phyloP scores from a whole-genome alignment of 108 stramenopile species.

The Cyclotella cryptica region DNA sequence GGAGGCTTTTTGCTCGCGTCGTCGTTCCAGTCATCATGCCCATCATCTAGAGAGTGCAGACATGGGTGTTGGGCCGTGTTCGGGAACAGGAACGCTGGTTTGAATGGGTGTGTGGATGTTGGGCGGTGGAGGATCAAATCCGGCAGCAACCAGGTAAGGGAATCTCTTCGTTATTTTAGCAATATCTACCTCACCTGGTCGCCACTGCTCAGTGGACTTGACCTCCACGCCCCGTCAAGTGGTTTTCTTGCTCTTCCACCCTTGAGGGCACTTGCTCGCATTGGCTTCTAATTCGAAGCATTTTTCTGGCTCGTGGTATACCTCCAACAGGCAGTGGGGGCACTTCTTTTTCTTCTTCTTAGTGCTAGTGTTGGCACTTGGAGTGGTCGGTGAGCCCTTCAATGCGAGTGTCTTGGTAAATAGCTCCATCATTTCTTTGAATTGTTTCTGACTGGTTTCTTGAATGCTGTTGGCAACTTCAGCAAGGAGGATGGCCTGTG shows the following conservation, averaged over 20 bases:
- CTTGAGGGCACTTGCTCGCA: conserved; percentile 3
- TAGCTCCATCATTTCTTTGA: conserved; percentile 26
- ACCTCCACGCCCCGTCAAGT: conserved; percentile 16
- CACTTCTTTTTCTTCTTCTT: conserved; percentile 17
- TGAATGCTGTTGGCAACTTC: conserved; percentile 20
- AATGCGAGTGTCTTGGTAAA: background rate
- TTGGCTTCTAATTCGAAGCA: conserved; percentile 15
- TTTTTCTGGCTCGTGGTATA: conserved; percentile 12
- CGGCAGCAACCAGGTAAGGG: background rate
- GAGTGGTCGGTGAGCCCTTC: conserved; percentile 15
- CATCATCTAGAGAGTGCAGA: background rate
- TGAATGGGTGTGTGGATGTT: too few species aligned
- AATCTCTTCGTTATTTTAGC: conserved; percentile 26
- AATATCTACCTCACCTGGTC: conserved; percentile 14
- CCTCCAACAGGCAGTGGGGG: conserved; percentile 15
- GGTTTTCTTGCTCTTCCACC: conserved; percentile 18
- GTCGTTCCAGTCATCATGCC: background rate
- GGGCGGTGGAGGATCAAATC: background rate
- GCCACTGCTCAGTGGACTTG: conserved; percentile 33
- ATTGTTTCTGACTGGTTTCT: conserved; percentile 10
- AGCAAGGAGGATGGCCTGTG: conserved; percentile 7
- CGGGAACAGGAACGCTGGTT: too few species aligned
- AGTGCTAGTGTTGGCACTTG: too few species aligned
- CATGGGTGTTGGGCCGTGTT: background rate
- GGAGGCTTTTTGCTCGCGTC: background rate